Base-by-base conservation (phyloP, 1,284 basidiomycete species). In the Ceratobasidium theobromae region DNA sequence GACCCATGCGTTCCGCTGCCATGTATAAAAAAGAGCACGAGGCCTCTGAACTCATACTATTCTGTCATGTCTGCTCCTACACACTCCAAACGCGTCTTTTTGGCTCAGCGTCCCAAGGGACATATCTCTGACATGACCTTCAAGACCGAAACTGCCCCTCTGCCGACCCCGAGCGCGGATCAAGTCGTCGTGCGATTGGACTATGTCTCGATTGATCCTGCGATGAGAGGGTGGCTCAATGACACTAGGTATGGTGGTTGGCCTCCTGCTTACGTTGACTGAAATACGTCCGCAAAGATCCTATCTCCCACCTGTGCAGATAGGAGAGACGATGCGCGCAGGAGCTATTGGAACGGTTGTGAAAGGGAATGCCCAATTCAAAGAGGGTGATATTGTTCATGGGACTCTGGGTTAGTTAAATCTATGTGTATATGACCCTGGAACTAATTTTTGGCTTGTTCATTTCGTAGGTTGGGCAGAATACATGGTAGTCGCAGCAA, bases 211-310 rank as follows among this genome's bases (percentile, higher is more conserved):
- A 78, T 94, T 66, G 92, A 94, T 73, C 90, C 92, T 33, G 89
- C 90, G 0, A 93, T 94, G 91, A 84, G 93, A 35, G 87, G 85
- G 9, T 95, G 88, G 82, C 73, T 96, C 57, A 84, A 82, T 67
- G 89, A 93, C 73, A 74, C 73, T 3, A 64, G 58, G 58, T 64
- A 32, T 43, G 23, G 16, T 23, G 8, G n/a, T 27, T 51, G 12
- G n/a, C 18, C 14, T n/a, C 12, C 4, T 30, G 18, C 18, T 81
- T 88, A 54, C 52, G 87, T 21, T 82, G 82, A 88, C 86, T 32
- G 16, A 58, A 53, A 32, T 3, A 27, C 21, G 16, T n/a, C n/a
- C n/a, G n/a, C n/a, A 9, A 5, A 48, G 72, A 30, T 73, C 73
- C 25, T 81, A 81, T 71, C 72, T 81, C 33, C 76, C 76, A 2